A percentile compares a stretch with the other conserved stretches of the same genome.
Conservation (phyloP, 768 basidiomycete species). For the Kockovaella imperatae region DNA sequence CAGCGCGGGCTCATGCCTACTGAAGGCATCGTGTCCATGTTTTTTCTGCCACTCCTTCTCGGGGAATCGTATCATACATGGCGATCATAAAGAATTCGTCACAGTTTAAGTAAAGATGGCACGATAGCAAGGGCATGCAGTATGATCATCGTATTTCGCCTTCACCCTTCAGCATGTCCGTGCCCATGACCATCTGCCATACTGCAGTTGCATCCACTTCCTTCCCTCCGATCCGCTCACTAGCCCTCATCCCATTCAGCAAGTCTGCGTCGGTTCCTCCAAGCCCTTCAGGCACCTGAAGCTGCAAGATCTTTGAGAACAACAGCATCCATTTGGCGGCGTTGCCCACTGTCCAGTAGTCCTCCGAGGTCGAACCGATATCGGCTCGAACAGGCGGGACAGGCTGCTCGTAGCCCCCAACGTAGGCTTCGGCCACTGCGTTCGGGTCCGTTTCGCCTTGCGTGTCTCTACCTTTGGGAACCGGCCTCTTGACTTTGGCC, state of each 20-base stretch:
- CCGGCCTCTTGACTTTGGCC: constrained; percentile 9
- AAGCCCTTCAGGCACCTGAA: constrained; percentile 1
- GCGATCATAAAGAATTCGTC: too few species aligned
- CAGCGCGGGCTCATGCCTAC: too few species aligned
- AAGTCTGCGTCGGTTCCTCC: constrained; percentile 12
- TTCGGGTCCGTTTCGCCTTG: constrained; percentile 33
- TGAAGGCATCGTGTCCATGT: too few species aligned
- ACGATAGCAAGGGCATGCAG: too few species aligned
- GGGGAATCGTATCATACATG: too few species aligned
- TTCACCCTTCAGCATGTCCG: constrained; percentile 34
- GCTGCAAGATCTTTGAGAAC: constrained; percentile 16
- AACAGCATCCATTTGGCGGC: constrained; percentile 39
- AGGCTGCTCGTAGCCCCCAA: constrained; percentile 24
- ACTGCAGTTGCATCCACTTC: constrained; percentile 28
- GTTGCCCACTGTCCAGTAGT: constrained; percentile 44
- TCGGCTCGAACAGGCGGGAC: constrained; percentile 29
- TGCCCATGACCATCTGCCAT: constrained; percentile 43
- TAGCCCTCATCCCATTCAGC: constrained; percentile 22
- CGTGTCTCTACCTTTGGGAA: constrained; percentile 1
- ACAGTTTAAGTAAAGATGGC: too few species aligned
- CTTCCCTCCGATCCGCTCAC: constrained; percentile 13
- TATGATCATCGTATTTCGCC: constrained; percentile 18
- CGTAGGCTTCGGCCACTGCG: constrained; percentile 32
- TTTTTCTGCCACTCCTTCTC: too few species aligned
- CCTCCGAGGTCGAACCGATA: constrained; percentile 30